Evolutionary conservation across 192 early-diverging fungal species (phyloP).

Genomic region (Haplosporangium gracile): DNA sequence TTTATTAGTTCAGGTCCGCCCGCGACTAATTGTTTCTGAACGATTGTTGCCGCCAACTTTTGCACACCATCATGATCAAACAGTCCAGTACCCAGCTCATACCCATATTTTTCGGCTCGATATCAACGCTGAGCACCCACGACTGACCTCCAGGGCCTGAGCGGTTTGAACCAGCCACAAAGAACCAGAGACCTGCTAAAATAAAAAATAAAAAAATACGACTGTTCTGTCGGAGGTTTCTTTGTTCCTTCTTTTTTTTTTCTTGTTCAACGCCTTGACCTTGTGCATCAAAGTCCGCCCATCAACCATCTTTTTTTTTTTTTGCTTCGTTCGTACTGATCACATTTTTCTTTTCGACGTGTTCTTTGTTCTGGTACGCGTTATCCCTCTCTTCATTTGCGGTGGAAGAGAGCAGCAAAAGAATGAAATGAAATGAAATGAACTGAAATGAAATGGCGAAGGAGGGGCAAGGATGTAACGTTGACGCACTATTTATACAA

Average conservation of each 20-base stretch:
- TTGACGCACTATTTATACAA: neutral
- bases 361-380: neutral
- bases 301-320: neutral
- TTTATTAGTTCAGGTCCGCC: no score
- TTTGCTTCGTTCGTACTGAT: neutral
- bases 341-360: neutral
- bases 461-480: no score
- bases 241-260: neutral
- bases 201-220: neutral
- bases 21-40: no score
- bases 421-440: neutral
- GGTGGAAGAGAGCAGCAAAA: neutral
- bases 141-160: no score
- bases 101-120: no score
- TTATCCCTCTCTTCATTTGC: neutral
- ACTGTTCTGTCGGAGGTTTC: neutral
- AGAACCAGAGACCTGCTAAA: neutral
- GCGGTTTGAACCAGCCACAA: neutral
- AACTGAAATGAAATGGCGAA: neutral
- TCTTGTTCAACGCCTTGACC: neutral
- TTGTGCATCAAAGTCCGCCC: neutral
- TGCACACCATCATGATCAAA: no score
- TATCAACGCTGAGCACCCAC: no score
- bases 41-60: no score
- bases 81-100: no score